These are phyloP conservation scores for Nymphaea thermarum DNA, from an alignment of 164 flowering plant genomes.

Conservation along the genomic window DNA sequence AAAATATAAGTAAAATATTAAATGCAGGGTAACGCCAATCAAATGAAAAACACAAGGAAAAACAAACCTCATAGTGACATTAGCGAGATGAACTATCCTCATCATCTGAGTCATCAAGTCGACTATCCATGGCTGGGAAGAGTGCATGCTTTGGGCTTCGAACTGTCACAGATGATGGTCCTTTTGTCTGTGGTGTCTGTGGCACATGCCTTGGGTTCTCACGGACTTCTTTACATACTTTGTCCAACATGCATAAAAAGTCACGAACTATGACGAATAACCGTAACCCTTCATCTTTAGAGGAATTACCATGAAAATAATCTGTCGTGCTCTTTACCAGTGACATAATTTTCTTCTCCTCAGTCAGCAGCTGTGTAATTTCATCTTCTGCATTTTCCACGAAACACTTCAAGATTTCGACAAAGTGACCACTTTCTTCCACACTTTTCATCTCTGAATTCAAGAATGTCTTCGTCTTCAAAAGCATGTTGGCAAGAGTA, in stretches of 20 bases:
- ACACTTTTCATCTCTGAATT: constrained; percentile 34
- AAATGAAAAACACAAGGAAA: too few species aligned
- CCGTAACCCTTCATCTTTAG: constrained; percentile 77
- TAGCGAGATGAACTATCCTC: neutral
- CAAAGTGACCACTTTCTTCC: neutral
- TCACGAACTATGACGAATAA: constrained; percentile 78
- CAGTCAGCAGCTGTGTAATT: constrained; percentile 37
- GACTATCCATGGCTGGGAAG: neutral
- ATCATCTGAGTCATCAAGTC: constrained; percentile 1
- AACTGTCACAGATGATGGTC: neutral
- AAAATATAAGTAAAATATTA: too few species aligned
- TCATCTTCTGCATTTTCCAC: constrained; percentile 60
- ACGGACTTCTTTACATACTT: constrained; percentile 30
- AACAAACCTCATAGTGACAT: neutral
- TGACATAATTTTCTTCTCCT: constrained; percentile 72
- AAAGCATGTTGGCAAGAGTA: constrained; percentile 34
- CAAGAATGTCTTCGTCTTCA: constrained; percentile 36
- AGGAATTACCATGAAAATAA: constrained; percentile 81
- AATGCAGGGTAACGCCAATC: too few species aligned
- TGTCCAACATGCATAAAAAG: constrained; percentile 66
- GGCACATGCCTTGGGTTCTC: neutral
- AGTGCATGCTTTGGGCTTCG: neutral
- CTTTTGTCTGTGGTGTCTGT: neutral
- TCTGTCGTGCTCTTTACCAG: constrained; percentile 73
- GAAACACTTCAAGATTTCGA: constrained; percentile 12